phyloP scores from a whole-genome alignment of 805 yeast genomes.

The Starmerella khaoyaiensis region DNA sequence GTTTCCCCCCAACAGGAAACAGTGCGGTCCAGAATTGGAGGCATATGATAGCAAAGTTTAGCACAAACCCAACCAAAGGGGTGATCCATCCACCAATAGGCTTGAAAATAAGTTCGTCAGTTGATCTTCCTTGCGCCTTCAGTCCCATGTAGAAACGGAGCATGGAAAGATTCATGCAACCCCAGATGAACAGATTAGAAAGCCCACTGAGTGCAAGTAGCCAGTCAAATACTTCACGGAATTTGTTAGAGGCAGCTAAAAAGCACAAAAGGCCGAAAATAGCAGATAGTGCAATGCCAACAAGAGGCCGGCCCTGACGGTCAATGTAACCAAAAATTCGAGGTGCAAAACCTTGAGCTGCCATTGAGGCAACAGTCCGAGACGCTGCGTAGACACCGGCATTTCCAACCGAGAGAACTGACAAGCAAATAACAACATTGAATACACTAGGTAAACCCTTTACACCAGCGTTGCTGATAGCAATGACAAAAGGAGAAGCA shows the following conservation, averaged over 20 bases:
- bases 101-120: constrained; percentile 51
- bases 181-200: constrained; percentile 66
- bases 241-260: constrained; percentile 45
- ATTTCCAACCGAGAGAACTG: constrained; percentile 63
- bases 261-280: constrained; percentile 45
- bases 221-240: constrained; percentile 50
- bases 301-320: constrained; percentile 63
- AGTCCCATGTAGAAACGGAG: constrained; percentile 53
- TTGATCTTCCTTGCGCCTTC: constrained; percentile 49
- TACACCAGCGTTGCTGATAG: constrained; percentile 53
- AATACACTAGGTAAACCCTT: constrained; percentile 52
- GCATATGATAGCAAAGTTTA: constrained; percentile 48
- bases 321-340: constrained; percentile 48
- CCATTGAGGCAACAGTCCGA: constrained; percentile 51
- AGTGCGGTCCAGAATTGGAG: constrained; percentile 76
- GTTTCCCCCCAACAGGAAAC: constrained; percentile 42
- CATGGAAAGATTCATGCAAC: constrained; percentile 53
- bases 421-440: constrained; percentile 55
- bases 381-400: constrained; percentile 58
- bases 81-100: constrained; percentile 60
- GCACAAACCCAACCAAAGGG: constrained; percentile 44
- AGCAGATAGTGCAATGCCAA: constrained; percentile 41
- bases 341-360: constrained; percentile 54
- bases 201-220: constrained; percentile 59
- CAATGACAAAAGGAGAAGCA: constrained; percentile 66